Evolutionary conservation across 1,284 basidiomycete species (phyloP).

Genomic region (Ceratobasidium theobromae): DNA sequence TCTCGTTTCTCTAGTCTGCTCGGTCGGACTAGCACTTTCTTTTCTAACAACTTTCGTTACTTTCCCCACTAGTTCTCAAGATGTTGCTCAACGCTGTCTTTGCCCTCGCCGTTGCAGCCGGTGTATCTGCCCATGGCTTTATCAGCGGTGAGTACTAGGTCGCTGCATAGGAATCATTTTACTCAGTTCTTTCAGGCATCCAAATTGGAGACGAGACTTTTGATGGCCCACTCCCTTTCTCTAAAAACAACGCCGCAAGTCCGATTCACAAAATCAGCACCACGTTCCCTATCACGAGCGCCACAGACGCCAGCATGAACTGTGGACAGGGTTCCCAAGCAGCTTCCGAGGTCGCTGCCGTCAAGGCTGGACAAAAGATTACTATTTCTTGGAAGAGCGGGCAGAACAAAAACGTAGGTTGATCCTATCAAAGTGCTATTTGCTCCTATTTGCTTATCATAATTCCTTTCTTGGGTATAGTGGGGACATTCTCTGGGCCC

Average conservation of each 20-base stretch:
- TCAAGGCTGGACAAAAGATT: slow-evolving; percentile 64
- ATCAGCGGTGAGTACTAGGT: neutral
- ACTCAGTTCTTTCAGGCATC: slow-evolving; percentile 39
- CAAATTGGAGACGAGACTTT: slow-evolving; percentile 58
- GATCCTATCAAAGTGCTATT: neutral
- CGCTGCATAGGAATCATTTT: neutral
- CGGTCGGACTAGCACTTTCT: too few relatives aligned
- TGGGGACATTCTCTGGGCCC: slow-evolving; percentile 75
- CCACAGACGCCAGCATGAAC: slow-evolving; percentile 57
- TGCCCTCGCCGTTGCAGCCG: slow-evolving; percentile 23
- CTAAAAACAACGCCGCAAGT: slow-evolving; percentile 47
- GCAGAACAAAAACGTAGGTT: slow-evolving; percentile 26
- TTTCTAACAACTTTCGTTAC: too few relatives aligned
- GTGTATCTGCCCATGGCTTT: slow-evolving; percentile 19
- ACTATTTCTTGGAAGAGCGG: slow-evolving; percentile 45
- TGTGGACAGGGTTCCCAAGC: slow-evolving; percentile 60
- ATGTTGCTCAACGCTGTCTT: slow-evolving; percentile 22
- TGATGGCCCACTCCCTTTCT: slow-evolving; percentile 49
- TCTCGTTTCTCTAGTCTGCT: slow-evolving; percentile 4
- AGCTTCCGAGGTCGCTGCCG: slow-evolving; percentile 56
- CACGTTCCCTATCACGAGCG: slow-evolving; percentile 63
- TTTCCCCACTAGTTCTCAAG: neutral
- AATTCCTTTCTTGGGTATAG: slow-evolving; percentile 41
- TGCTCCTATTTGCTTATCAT: neutral
- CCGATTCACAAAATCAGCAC: slow-evolving; percentile 62